phyloP scores from a whole-genome alignment of 257 asterid genomes.

The Galeopsis tetrahit region DNA sequence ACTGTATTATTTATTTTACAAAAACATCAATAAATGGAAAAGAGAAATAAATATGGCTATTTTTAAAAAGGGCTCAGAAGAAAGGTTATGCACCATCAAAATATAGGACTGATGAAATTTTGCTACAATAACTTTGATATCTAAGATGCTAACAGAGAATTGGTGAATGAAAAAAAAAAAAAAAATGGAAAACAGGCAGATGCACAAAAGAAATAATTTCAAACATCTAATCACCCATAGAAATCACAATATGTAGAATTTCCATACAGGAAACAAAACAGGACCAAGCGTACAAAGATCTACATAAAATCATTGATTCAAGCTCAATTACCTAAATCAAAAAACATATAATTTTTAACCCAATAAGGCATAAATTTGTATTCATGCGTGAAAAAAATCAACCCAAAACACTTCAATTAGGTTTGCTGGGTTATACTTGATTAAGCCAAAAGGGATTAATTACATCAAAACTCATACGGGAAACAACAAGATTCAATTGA shows the following conservation, averaged over 20 bases:
- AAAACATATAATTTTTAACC: background rate
- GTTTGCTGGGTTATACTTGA: background rate
- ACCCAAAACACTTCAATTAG: conserved; percentile 9
- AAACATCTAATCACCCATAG: conserved; percentile 1
- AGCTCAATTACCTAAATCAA: background rate
- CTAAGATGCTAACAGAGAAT: background rate
- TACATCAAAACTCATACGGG: background rate
- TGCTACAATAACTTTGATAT: background rate
- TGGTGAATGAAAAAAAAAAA: background rate
- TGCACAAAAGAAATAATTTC: background rate
- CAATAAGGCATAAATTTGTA: too few relatives aligned
- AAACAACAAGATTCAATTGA: conserved; percentile 2
- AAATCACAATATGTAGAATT: background rate
- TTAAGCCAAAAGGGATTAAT: background rate
- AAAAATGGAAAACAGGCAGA: background rate
- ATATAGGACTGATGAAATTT: background rate
- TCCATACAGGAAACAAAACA: background rate
- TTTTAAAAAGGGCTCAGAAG: background rate
- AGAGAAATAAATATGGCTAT: background rate
- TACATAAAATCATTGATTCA: background rate
- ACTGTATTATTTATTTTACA: background rate
- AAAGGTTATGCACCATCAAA: background rate
- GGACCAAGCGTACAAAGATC: background rate
- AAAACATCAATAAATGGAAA: background rate
- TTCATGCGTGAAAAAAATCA: too few relatives aligned